Percentiles rank a stretch among this genome's conserved stretches.
Evolutionary conservation across 306 rosid genomes (phyloP).

Genomic region (Casuarina equisetifolia): DNA sequence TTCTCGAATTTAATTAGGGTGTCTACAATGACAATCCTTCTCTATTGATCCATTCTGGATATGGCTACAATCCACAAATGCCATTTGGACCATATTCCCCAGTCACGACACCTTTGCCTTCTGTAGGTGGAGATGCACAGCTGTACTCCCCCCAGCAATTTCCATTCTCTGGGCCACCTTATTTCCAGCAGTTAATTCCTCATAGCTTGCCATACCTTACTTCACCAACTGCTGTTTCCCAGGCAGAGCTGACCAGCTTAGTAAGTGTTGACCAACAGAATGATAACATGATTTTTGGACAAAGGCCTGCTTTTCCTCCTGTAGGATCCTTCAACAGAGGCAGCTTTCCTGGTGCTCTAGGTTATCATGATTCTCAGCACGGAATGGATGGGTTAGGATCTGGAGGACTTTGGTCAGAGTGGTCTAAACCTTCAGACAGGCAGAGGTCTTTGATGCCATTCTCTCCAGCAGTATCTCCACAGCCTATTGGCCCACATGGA

Average conservation of each 20-base stretch:
- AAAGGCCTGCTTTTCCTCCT: slow-evolving; percentile 72
- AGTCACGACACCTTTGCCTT: slow-evolving; percentile 78
- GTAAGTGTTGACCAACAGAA: slow-evolving; percentile 70
- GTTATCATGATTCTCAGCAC: slow-evolving; percentile 76
- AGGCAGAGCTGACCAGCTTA: slow-evolving; percentile 69
- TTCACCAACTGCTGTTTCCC: slow-evolving; percentile 68
- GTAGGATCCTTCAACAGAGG: slow-evolving; percentile 73
- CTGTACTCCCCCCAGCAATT: slow-evolving; percentile 76
- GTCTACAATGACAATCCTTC: slow-evolving; percentile 85
- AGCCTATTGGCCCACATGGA: slow-evolving; percentile 66
- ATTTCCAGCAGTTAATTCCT: slow-evolving; percentile 72
- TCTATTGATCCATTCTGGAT: slow-evolving; percentile 80
- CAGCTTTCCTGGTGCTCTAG: slow-evolving; percentile 61
- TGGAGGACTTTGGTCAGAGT: slow-evolving; percentile 75
- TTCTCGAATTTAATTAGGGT: slow-evolving; percentile 45
- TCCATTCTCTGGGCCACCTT: slow-evolving; percentile 72
- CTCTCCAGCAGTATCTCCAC: slow-evolving; percentile 70
- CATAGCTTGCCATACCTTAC: slow-evolving; percentile 62
- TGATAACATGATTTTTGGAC: slow-evolving; percentile 73
- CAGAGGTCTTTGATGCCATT: slow-evolving; percentile 68
- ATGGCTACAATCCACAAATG: slow-evolving; percentile 82
- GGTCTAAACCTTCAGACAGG: slow-evolving; percentile 70
- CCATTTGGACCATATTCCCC: slow-evolving; percentile 90
- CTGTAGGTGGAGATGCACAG: slow-evolving; percentile 75
- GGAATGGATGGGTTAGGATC: slow-evolving; percentile 74